These are phyloP conservation scores for Rosa lucieae DNA, from an alignment of 306 rosid species.

Conservation along the genomic window DNA sequence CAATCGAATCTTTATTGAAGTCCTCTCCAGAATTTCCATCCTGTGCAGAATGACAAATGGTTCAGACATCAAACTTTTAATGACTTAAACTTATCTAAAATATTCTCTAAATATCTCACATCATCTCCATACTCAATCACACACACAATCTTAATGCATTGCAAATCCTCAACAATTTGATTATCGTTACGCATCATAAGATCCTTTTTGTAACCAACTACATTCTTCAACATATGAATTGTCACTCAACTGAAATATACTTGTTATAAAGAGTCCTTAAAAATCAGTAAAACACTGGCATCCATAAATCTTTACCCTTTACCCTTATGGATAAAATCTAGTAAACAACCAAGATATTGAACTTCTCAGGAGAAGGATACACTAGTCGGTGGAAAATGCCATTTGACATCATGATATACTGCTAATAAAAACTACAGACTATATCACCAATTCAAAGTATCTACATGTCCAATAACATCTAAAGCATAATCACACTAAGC, in stretches of 20 bases:
- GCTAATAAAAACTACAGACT: not conserved
- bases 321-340: not conserved
- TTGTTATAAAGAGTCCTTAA: not conserved
- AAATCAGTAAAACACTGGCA: not conserved
- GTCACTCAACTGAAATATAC: not conserved
- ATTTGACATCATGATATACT: not conserved
- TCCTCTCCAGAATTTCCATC: constrained; percentile 97
- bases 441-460: not conserved
- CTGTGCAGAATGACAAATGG: constrained; percentile 38
- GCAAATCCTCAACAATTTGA: constrained; percentile 4
- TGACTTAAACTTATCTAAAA: not conserved
- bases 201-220: not conserved
- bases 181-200: not conserved
- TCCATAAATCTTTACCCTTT: not conserved
- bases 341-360: not conserved
- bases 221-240: not conserved
- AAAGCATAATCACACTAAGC: not conserved
- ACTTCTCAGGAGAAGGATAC: not conserved
- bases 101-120: not conserved
- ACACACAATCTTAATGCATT: not conserved
- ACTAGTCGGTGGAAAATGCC: not conserved
- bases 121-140: not conserved
- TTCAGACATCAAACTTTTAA: constrained; percentile 23
- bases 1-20: constrained; percentile 88
- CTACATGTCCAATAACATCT: not conserved